A percentile compares a stretch with the other conserved stretches of the same genome.
phyloP scores from a whole-genome alignment of 2,329 filamentous ascomycete species.

The Conoideocrella luteorostrata region DNA sequence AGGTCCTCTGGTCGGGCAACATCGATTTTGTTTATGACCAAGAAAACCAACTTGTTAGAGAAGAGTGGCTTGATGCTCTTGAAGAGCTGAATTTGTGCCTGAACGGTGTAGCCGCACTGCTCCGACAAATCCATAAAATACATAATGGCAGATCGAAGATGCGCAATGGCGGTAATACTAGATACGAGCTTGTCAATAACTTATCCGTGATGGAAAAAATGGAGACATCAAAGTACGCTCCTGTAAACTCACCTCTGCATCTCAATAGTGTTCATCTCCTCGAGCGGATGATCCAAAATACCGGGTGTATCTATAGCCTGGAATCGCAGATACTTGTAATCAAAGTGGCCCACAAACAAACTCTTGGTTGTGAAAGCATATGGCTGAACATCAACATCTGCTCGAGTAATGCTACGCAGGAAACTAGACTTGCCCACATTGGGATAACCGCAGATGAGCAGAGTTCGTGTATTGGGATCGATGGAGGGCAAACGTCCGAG shows the following conservation, averaged over 20 bases:
- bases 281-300: constrained; percentile 92
- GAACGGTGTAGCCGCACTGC: constrained; percentile 91
- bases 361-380: constrained; percentile 99
- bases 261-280: constrained; percentile 99
- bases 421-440: constrained; percentile 98
- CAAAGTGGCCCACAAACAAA: constrained; percentile 94
- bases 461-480: constrained; percentile 92
- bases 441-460: constrained; percentile 94
- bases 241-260: constrained; percentile 63
- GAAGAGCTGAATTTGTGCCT: constrained; percentile 90
- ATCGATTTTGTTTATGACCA: constrained; percentile 98
- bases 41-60: constrained; percentile 92
- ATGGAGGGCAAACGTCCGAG: constrained; percentile 96
- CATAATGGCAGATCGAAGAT: constrained; percentile 87
- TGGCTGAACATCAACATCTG: constrained; percentile 94
- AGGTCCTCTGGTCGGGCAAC: constrained; percentile 82
- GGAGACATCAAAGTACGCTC: too few relatives aligned
- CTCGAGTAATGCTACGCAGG: constrained; percentile 82
- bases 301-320: constrained; percentile 95
- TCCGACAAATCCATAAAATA: constrained; percentile 99
- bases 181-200: constrained; percentile 22
- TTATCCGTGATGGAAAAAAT: too few relatives aligned
- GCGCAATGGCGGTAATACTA: constrained; percentile 90
- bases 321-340: constrained; percentile 66
- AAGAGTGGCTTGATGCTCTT: constrained; percentile 95